Evolutionary conservation across 768 basidiomycete species (phyloP), one percentile per base, ranked within the genome.

Genomic region (Crassisporium funariophilum): DNA sequence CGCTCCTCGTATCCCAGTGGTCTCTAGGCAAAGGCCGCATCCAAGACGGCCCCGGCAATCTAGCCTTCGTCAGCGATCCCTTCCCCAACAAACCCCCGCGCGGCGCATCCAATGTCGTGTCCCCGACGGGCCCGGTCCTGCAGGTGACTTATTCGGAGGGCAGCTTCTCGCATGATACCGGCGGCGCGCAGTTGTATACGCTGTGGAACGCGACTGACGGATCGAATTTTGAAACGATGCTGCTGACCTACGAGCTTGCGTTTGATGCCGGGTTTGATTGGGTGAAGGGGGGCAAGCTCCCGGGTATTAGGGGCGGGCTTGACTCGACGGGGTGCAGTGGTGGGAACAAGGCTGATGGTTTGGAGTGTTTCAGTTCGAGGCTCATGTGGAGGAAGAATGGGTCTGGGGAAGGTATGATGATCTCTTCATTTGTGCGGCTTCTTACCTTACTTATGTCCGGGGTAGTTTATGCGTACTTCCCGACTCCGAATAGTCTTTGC

Each of bases 381-480:
- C 43, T 90, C 34, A 91, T 91, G 88, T 91, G 88, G 87, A 73
- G 89, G 57, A 66, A 67, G 29, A 56, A 67, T 37, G 88, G 82
- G 1, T 68, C 59, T 6, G 88, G 86, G 20, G 89, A 92, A 78
- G 81, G 89, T 88, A 53, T 15, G 77, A 62, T 7, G 6, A 34
- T 21, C 73, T 60, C 12, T 12, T 35, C 35, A 27, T 24, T 35
- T 13, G 16, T 20, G 21, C 29, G 35, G 24, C 41, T n/a, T 31
- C 20, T 10, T 35, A 36, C 19, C 6, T 21, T 39, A 23, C 36
- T 53, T 27, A 22, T 31, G 37, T 12, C 34, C 57, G n/a, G n/a
- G n/a, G n/a, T n/a, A 91, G 90, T 86, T 7, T 93, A 92, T 64
- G 85, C 86, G 8, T 93, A 95, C 59, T 80, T 91, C 37, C 84